phyloP scores from a whole-genome alignment of 805 yeast species.

The Pichia exigua region DNA sequence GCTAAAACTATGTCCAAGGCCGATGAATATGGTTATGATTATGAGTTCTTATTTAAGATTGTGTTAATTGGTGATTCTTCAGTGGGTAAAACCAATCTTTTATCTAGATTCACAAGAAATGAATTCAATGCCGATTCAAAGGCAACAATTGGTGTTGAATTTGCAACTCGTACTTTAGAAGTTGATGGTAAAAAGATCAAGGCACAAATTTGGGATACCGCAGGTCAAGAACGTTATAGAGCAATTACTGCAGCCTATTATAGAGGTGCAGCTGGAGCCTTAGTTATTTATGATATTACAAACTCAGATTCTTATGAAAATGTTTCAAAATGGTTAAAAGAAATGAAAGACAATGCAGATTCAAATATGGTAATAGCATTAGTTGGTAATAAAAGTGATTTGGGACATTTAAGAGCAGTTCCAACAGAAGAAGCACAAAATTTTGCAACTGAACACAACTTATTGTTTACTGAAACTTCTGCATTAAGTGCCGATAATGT shows the following conservation, averaged over 20 bases:
- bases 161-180: slow-evolving; percentile 91
- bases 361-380: slow-evolving; percentile 91
- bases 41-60: slow-evolving; percentile 88
- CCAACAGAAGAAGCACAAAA: slow-evolving; percentile 96
- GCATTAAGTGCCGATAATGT: slow-evolving; percentile 93
- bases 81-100: slow-evolving; percentile 90
- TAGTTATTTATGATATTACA: slow-evolving; percentile 90
- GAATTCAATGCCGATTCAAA: slow-evolving; percentile 92
- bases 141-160: slow-evolving; percentile 96
- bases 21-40: slow-evolving; percentile 60
- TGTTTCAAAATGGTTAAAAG: slow-evolving; percentile 83
- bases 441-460: slow-evolving; percentile 86
- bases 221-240: slow-evolving; percentile 97
- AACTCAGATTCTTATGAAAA: slow-evolving; percentile 82
- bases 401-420: slow-evolving; percentile 88
- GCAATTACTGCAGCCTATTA: slow-evolving; percentile 97
- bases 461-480: slow-evolving; percentile 91
- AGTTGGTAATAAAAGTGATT: slow-evolving; percentile 87
- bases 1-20: slow-evolving; percentile 5
- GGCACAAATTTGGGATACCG: slow-evolving; percentile 97
- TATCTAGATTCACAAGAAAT: slow-evolving; percentile 90
- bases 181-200: slow-evolving; percentile 78
- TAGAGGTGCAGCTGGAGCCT: slow-evolving; percentile 97
- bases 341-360: slow-evolving; percentile 85
- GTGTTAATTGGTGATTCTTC: slow-evolving; percentile 96